These are phyloP conservation scores for Colletotrichum falcatum DNA, from an alignment of 2,329 filamentous ascomycete genomes.

Conservation along the genomic window DNA sequence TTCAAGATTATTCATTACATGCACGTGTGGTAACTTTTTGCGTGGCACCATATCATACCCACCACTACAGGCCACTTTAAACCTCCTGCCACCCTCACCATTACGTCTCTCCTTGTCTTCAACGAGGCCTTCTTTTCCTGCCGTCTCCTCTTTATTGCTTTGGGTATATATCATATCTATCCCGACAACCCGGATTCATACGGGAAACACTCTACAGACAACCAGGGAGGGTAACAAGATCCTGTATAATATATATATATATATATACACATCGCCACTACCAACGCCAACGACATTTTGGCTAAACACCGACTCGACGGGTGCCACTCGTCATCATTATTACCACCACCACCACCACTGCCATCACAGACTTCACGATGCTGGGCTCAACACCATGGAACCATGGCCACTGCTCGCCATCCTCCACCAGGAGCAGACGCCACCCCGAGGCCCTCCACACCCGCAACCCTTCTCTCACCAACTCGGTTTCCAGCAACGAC, in stretches of 20 bases:
- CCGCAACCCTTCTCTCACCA: conserved; percentile 41
- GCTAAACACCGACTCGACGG: conserved; percentile 11
- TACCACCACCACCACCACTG: not conserved
- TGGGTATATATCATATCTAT: conserved; percentile 4
- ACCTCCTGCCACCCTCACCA: conserved; percentile 9
- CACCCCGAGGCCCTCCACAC: conserved; percentile 38
- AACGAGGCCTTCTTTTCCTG: not conserved
- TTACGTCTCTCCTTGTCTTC: conserved; percentile 6
- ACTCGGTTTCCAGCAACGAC: conserved; percentile 42
- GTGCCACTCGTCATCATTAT: not conserved
- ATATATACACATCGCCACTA: conserved; percentile 3
- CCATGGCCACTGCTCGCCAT: conserved; percentile 22
- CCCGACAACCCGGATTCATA: conserved; percentile 9
- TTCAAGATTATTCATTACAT: conserved; percentile 29
- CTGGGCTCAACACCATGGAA: conserved; percentile 24
- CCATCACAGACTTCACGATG: conserved; percentile 17
- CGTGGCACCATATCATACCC: conserved; percentile 26
- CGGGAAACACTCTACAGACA: not conserved
- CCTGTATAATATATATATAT: conserved; percentile 1
- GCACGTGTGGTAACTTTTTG: conserved; percentile 25
- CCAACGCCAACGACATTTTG: conserved; percentile 7
- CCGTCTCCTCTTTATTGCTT: not conserved
- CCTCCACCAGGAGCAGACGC: conserved; percentile 16
- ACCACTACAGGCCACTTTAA: not conserved
- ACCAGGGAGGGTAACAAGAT: not conserved